Conservation (phyloP, 1,284 basidiomycete genomes). For the Pseudozyma sp. region DNA sequence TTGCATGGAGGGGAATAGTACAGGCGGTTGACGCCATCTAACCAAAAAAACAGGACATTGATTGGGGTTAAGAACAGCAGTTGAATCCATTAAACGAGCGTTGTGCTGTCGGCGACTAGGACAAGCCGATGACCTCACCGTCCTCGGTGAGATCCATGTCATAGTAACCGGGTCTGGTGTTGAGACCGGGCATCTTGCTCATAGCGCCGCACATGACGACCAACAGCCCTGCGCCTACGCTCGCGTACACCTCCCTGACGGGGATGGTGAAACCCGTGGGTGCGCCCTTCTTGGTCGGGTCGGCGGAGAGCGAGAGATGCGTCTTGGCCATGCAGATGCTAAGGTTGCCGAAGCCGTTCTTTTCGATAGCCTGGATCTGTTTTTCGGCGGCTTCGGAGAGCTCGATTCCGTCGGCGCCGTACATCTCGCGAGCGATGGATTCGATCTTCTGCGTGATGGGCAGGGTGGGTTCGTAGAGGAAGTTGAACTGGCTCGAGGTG, state of each 20-base stretch:
- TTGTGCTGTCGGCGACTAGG: conserved; percentile 28
- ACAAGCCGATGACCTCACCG: conserved; percentile 69
- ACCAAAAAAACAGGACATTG: too few species aligned
- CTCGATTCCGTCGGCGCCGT: conserved; percentile 66
- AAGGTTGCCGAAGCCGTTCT: conserved; percentile 81
- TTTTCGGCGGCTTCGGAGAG: conserved; percentile 78
- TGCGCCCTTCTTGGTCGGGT: conserved; percentile 61
- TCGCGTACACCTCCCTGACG: conserved; percentile 86
- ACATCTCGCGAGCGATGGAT: conserved; percentile 66
- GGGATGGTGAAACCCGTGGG: conserved; percentile 81
- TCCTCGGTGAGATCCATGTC: conserved; percentile 67
- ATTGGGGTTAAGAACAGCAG: too few species aligned
- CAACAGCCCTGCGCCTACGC: conserved; percentile 94
- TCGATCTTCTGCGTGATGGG: conserved; percentile 66
- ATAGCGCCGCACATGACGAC: conserved; percentile 78
- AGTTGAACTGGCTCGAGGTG: conserved; percentile 58
- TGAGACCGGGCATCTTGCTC: conserved; percentile 97
- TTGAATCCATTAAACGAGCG: not conserved
- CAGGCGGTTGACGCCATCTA: conserved; percentile 19
- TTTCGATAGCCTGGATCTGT: conserved; percentile 91
- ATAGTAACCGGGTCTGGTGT: conserved; percentile 82
- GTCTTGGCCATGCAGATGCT: conserved; percentile 98
- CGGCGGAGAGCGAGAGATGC: conserved; percentile 69
- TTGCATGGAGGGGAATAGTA: conserved; percentile 7
- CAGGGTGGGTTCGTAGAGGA: conserved; percentile 64